These are phyloP conservation scores for Selaginella tamariscina DNA, from an alignment of 75 land plant species.

Conservation along the genomic window DNA sequence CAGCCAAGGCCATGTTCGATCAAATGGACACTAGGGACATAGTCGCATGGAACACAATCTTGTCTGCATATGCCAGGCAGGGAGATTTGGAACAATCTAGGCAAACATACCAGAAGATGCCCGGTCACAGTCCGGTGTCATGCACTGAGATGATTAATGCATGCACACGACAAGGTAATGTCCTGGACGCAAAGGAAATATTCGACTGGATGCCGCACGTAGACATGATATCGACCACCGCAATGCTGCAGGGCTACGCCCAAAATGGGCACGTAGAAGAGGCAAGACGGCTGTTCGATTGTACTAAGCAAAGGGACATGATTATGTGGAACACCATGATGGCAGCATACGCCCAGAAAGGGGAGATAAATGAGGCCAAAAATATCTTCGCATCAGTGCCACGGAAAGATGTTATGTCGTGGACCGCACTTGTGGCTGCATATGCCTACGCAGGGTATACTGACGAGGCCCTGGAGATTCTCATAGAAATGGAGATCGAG, in stretches of 20 bases:
- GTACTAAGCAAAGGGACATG: background rate
- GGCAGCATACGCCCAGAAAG: background rate
- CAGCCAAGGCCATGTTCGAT: background rate
- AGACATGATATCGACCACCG: background rate
- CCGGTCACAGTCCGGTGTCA: background rate
- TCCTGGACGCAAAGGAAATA: background rate
- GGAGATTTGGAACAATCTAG: background rate
- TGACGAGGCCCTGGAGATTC: background rate
- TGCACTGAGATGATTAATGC: background rate
- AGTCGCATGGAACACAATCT: background rate
- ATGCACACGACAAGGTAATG: background rate
- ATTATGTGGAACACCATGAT: background rate
- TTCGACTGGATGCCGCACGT: background rate
- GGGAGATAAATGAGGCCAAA: background rate
- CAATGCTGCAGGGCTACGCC: background rate
- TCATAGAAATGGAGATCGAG: background rate
- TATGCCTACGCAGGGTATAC: no score
- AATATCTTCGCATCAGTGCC: background rate
- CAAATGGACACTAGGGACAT: background rate
- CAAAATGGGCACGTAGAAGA: background rate
- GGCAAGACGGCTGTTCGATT: background rate
- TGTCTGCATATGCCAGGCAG: background rate
- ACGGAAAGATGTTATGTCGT: background rate
- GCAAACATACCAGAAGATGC: background rate
- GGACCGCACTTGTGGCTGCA: background rate